These are phyloP conservation scores for Lolium perenne DNA, from an alignment of 176 grass and related monocot species.

Conservation along the genomic window DNA sequence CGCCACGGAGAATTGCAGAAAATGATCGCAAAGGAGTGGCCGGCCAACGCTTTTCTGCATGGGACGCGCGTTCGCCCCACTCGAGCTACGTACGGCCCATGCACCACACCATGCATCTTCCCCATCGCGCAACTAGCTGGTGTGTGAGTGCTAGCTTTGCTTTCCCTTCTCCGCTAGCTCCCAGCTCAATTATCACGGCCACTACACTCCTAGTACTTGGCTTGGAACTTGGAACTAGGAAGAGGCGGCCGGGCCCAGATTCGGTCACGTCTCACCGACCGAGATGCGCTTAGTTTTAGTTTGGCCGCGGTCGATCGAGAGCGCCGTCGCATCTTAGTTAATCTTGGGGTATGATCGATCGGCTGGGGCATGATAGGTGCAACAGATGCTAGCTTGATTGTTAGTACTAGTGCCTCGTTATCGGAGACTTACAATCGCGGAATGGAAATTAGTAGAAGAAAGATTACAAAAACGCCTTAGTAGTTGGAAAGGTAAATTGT, in stretches of 20 bases:
- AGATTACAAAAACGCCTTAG: too few species aligned
- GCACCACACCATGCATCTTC: not conserved
- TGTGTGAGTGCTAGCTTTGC: not conserved
- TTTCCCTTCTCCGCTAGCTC: not conserved
- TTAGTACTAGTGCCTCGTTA: too few species aligned
- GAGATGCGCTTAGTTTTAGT: constrained; percentile 6
- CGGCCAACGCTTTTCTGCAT: not conserved
- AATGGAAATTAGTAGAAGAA: too few species aligned
- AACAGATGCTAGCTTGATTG: not conserved
- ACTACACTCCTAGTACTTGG: not conserved
- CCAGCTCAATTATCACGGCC: not conserved
- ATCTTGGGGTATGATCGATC: not conserved
- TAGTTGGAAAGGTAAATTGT: too few species aligned
- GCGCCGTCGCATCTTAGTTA: not conserved
- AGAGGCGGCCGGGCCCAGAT: not conserved
- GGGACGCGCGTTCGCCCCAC: not conserved
- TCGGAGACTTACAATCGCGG: too few species aligned
- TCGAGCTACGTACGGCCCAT: not conserved
- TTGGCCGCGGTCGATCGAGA: not conserved
- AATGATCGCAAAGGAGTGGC: not conserved
- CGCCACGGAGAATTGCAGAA: not conserved
- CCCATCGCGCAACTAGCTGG: not conserved
- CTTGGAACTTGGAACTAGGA: constrained; percentile 1
- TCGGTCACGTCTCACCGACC: constrained; percentile 22
- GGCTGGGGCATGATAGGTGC: not conserved